Base-by-base conservation (phyloP, 192 early-diverging fungal species). In the Chytriomyces hyalinus region DNA sequence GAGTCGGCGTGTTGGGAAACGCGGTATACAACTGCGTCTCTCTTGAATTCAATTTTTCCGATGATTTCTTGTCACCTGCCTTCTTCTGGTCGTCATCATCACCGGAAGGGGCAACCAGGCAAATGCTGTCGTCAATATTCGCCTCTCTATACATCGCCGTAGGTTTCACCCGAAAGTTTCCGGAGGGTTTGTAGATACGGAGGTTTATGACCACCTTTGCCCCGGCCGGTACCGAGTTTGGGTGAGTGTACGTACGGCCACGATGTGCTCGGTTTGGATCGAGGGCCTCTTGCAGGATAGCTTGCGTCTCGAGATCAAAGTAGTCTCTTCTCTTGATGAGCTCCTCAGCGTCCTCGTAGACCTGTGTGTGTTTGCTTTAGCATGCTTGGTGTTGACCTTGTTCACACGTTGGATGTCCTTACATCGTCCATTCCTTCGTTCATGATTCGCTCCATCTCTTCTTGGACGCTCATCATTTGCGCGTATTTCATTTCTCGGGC, bases 401-500 rank as follows among this genome's bases (percentile, higher is more conserved):
- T 43, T 24, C n/a, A 13, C 11, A 51, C 4, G 26, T 51, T 17
- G 10, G 70, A 4, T 13, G 63, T 8, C 20, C 71, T 73, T 28
- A 76, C 73, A 45, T 85, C 86, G 59, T 87, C 83, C 83, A 87
- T 81, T 45, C 80, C 82, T 65, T 83, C 81, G 73, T 85, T 87
- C 83, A 87, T 84, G 64, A 76, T 64, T 17, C 70, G 79, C 68
- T 87, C 86, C 78, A 87, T 83, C n/a, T 72, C 80, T 70, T 87
- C 83, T 62, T 82, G 76, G 43, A 75, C 57, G 20, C 69, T 67
- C 67, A 83, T 62, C 53, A 78, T 67, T 65, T 70, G 64, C 8
- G 73, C 71, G 61, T 87, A 87, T 63, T 85, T 87, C 47, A 70
- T 28, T 63, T 78, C 65, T 28, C 82, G 69, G 67, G 67, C 45